Percentiles rank a stretch among this genome's conserved stretches.
Conservation (phyloP, 306 rosid species). For the Cucurbita argyrosperma region DNA sequence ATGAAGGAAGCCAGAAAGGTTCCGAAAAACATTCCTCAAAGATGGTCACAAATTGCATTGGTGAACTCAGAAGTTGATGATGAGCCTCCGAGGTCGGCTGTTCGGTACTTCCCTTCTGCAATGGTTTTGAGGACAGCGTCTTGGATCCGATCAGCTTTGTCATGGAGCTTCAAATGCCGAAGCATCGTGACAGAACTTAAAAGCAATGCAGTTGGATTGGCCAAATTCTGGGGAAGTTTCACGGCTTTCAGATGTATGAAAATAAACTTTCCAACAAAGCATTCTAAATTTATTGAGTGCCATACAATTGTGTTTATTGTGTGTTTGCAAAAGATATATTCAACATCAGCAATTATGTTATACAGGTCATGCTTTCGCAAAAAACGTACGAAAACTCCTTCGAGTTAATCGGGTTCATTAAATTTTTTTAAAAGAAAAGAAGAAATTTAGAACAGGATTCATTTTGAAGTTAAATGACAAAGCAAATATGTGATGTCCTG, state of each 20-base stretch:
- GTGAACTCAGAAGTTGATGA: slow-evolving; percentile 72
- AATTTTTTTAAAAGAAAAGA: background rate
- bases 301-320: background rate
- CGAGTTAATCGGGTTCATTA: background rate
- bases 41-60: slow-evolving; percentile 64
- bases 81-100: slow-evolving; percentile 88
- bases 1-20: slow-evolving; percentile 14
- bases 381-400: background rate
- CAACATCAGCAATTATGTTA: background rate
- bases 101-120: slow-evolving; percentile 81
- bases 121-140: slow-evolving; percentile 70
- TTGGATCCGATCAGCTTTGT: slow-evolving; percentile 70
- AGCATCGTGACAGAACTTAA: slow-evolving; percentile 79
- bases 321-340: background rate
- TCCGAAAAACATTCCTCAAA: slow-evolving; percentile 30
- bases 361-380: background rate
- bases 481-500: background rate
- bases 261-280: background rate
- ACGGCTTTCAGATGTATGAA: background rate
- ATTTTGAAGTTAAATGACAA: background rate
- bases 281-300: too few relatives aligned
- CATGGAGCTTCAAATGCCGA: slow-evolving; percentile 68
- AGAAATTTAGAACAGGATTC: background rate
- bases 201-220: slow-evolving; percentile 91
- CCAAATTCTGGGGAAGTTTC: slow-evolving; percentile 55